Evolutionary conservation across 768 basidiomycete genomes (phyloP), one percentile per base, ranked within the genome.

Genomic region (Suillus occidentalis): DNA sequence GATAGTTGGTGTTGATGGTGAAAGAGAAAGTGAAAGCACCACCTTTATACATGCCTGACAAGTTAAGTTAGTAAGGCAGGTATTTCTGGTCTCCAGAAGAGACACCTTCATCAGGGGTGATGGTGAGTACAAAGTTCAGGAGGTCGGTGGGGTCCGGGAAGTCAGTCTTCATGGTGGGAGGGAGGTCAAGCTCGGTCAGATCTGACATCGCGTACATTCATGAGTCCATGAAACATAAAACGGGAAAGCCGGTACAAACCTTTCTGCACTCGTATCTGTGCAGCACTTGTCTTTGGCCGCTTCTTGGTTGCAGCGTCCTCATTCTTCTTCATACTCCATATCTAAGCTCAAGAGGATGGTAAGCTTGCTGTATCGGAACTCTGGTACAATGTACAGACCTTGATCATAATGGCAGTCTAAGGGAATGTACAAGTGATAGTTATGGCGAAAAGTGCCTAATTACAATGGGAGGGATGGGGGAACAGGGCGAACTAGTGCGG

Each of bases 291-390:
- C 87, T 97, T 98, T 52, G 97, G 97, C 84, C 91, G 94, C 88
- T 89, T 97, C 91, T 95, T 98, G 7, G 94, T 90, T 62, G 95
- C 95, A 63, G 93, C 93, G 73, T 99, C 94, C 83, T 98, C 95
- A 72, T 90, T 93, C 89, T 99, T 99, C 89, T 99, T 99, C 91
- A 99, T 95, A 70, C 90, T 94, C 91, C 97, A 98, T 73, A 99
- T 98, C 97, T 99, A 69, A 40, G 39, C 34, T 40, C 53, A 28
- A 43, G 39, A 18, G 34, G 22, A 42, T 8, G 42, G 61, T 70
- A 42, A 66, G 62, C 28, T 55, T 53, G 63, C 69, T 67, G 50
- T 25, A 18, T 3, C 28, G 13, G 6, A 61, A 31, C 42, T 13
- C 22, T 16, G 40, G 63, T 60, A 22, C 3, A 49, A 56, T 63